Evolutionary conservation across 192 early-diverging fungal species (phyloP).

Genomic region (Entomortierella beljakovae): DNA sequence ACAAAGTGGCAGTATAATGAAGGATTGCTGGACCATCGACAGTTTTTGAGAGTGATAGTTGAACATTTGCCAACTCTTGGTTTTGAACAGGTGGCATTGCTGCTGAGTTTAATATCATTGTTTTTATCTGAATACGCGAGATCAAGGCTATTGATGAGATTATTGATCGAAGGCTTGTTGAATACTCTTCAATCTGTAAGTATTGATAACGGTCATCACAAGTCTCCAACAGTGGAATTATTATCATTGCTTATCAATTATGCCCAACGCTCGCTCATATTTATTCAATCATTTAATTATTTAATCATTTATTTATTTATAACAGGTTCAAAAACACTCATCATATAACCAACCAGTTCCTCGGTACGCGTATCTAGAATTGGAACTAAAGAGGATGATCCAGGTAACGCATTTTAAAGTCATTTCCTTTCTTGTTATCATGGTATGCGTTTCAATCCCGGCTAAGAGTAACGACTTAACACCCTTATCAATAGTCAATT

Average conservation of each 20-base stretch:
- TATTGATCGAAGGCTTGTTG: constrained; percentile 64
- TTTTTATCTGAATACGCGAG: constrained; percentile 65
- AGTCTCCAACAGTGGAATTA: no score
- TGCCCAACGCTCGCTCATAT: no score
- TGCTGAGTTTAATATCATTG: constrained; percentile 61
- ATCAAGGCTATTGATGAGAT: constrained; percentile 62
- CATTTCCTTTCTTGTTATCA: not conserved
- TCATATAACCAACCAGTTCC: constrained; percentile 35
- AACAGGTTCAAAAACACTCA: constrained; percentile 37
- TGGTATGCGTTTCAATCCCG: no score
- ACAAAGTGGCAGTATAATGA: constrained; percentile 70
- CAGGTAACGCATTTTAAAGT: constrained; percentile 38
- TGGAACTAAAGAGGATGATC: constrained; percentile 61
- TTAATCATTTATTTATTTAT: not conserved
- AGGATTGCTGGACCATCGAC: constrained; percentile 62
- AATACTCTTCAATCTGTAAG: constrained; percentile 63
- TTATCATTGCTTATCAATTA: no score
- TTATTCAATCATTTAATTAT: not conserved
- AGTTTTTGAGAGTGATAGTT: constrained; percentile 61
- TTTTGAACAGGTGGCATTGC: constrained; percentile 56
- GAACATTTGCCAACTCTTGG: constrained; percentile 50
- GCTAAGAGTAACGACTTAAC: no score
- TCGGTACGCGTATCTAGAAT: constrained; percentile 56
- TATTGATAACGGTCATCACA: not conserved
- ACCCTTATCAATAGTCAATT: constrained; percentile 56